Conservation (phyloP, 192 early-diverging fungal genomes). For the Coemansia sp. region DNA sequence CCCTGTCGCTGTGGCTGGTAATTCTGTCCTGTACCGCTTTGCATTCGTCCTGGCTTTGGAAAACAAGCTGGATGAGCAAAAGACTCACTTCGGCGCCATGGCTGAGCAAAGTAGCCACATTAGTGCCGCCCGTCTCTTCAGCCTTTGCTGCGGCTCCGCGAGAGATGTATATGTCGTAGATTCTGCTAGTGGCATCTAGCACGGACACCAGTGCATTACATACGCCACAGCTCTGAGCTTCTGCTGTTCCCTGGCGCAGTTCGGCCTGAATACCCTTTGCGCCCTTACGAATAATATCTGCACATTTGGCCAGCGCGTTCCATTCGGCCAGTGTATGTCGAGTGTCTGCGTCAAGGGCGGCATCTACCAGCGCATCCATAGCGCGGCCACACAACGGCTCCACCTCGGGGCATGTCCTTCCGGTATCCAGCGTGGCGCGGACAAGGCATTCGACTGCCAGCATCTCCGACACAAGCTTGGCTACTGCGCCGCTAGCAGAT, state of each 20-base stretch:
- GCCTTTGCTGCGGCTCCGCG: conserved; percentile 37
- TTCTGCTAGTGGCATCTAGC: conserved; percentile 10
- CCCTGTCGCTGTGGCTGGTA: conserved; percentile 4
- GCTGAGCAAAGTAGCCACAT: conserved; percentile 2
- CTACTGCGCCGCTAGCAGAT: background rate
- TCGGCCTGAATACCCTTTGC: conserved; percentile 6
- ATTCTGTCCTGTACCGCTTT: background rate
- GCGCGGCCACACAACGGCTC: background rate
- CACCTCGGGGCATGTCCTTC: background rate
- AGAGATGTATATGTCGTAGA: conserved; percentile 28
- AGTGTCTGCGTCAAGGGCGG: conserved; percentile 1
- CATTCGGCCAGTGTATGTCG: conserved; percentile 33
- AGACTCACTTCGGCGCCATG: conserved; percentile 25
- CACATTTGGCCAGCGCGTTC: conserved; percentile 36
- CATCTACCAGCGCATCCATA: background rate
- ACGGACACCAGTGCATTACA: background rate
- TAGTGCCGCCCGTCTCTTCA: conserved; percentile 19
- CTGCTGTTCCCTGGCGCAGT: background rate
- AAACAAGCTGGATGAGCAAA: conserved; percentile 15
- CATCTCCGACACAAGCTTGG: conserved; percentile 1
- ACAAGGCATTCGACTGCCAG: conserved; percentile 6
- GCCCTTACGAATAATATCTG: conserved; percentile 17
- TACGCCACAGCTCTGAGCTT: background rate
- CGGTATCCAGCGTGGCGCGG: background rate
- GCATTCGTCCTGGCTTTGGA: conserved; percentile 12